These are phyloP conservation scores for Clitopilus passeckerianus DNA, from an alignment of 768 basidiomycete genomes.

Conservation along the genomic window DNA sequence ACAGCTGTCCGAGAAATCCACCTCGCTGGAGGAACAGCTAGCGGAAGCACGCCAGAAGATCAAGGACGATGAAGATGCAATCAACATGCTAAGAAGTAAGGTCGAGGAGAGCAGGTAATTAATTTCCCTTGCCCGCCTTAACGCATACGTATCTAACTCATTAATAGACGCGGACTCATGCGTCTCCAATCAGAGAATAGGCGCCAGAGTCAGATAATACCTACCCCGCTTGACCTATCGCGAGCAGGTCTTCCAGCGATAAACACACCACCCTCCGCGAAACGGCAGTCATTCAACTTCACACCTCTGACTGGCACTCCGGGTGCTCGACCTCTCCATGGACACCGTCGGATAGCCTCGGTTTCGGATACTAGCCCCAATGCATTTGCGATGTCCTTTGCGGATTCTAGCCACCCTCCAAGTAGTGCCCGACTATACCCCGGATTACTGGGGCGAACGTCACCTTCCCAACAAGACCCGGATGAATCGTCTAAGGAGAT, in stretches of 20 bases:
- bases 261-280: slow-evolving; percentile 47
- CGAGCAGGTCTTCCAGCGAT: slow-evolving; percentile 33
- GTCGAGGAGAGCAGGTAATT: slow-evolving; percentile 81
- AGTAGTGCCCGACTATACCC: slow-evolving; percentile 38
- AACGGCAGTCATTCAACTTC: slow-evolving; percentile 61
- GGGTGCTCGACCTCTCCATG: slow-evolving; percentile 34
- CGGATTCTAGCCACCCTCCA: slow-evolving; percentile 21
- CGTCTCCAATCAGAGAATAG: slow-evolving; percentile 75
- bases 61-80: slow-evolving; percentile 75
- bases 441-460: slow-evolving; percentile 46
- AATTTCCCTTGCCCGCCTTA: slow-evolving; percentile 3
- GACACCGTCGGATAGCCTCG: slow-evolving; percentile 71
- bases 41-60: slow-evolving; percentile 43
- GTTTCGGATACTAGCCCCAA: slow-evolving; percentile 52
- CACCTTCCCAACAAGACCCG: slow-evolving; percentile 35
- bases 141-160: slow-evolving; percentile 6
- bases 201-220: slow-evolving; percentile 46
- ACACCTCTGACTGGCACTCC: slow-evolving; percentile 60
- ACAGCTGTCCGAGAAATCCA: slow-evolving; percentile 63
- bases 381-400: slow-evolving; percentile 25
- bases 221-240: slow-evolving; percentile 49
- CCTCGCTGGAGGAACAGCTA: slow-evolving; percentile 52
- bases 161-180: slow-evolving; percentile 75
- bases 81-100: slow-evolving; percentile 70
- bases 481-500: slow-evolving; percentile 35